Base-by-base conservation (phyloP, 768 basidiomycete species). In the Lentinula sp. region DNA sequence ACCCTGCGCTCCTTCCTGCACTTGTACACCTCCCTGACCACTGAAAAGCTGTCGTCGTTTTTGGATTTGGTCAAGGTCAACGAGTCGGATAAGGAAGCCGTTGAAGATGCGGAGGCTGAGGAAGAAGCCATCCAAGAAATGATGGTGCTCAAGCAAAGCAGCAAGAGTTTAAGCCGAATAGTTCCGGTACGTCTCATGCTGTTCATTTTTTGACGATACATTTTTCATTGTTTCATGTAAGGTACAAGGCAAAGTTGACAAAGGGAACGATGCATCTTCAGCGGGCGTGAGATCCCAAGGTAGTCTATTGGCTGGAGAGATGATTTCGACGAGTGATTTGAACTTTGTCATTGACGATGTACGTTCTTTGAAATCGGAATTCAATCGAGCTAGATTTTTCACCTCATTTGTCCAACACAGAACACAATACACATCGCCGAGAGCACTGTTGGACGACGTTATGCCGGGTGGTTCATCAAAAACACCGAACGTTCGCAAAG, bases 371-470 rank as follows among this genome's bases (percentile, higher is more conserved):
- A 35, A 48, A 9, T 15, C 32, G 42, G 12, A 20, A 33, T 41
- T 51, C n/a, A 36, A 52, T 15, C 8, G 36, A 12, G 8, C 37
- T 23, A 39, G 46, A 12, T 13, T 18, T 54, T 56, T 61, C 33
- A 10, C 37, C 28, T 16, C 28, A 48, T 33, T 32, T 15, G 33
- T 43, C 41, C 42, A 28, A 28, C 28, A 23, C 66, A 98, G 95
- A 93, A 95, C 71, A 95, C 95, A 90, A 90, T 98, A 7, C 92
- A 96, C 66, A 94, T 98, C 64, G 89, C 92, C 3, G 95, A 98
- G 72, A 94, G 93, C 20, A 97, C 93, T 0, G 87, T 96, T 18
- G 94, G 95, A 15, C 79, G 96, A 50, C 86, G 94, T 53, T 98
- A 93, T 73, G 96, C 94, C 2, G 93, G 94, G 42, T 97, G 94